Evolutionary conservation across 2,329 filamentous ascomycete genomes (phyloP), one percentile per base, ranked within the genome.

Genomic region (Xylariales sp.): DNA sequence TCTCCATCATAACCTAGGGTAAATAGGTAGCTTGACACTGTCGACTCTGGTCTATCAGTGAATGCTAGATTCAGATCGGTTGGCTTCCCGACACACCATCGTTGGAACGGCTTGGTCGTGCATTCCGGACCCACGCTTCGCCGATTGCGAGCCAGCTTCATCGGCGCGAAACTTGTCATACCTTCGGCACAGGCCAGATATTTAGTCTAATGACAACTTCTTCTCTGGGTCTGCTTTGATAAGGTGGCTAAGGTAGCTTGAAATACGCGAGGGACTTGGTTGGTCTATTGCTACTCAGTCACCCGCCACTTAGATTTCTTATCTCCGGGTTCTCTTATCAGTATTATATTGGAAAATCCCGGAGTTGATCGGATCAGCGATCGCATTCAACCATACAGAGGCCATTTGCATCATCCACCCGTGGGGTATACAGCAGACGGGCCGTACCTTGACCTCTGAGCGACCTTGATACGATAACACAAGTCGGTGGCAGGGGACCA

Each of bases 1-100:
- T 62, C 59, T 70, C 71, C 48, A 68, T 76, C 59, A 62, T 74
- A 61, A 74, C 72, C 60, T 74, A 74, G 58, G 48, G n/a, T n/a
- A n/a, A n/a, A n/a, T n/a, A n/a, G n/a, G n/a, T n/a, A n/a, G 24
- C 24, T 47, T 48, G 27, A 25, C 37, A 41, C 37, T 44, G 42
- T 42, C n/a, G 24, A 20, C 18, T 20, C 22, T 31, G 12, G 15
- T 29, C 9, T 15, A 24, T 20, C 11, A 20, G 16, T 39, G 27
- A 42, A 38, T 38, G 19, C 42, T 47, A 49, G 42, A 44, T 39
- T 45, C 44, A 47, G 44, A 36, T 35, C 37, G 36, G 25, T 15
- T 34, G 31, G 22, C 31, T 24, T 34, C 14, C 25, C 31, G 34
- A 40, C 41, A 19, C 20, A 27, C 19, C 34, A 19, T 27, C 12